Evolutionary conservation across 345 rosid species (phyloP), one percentile per base, ranked within the genome.

Genomic region (Melastoma malabathricum): DNA sequence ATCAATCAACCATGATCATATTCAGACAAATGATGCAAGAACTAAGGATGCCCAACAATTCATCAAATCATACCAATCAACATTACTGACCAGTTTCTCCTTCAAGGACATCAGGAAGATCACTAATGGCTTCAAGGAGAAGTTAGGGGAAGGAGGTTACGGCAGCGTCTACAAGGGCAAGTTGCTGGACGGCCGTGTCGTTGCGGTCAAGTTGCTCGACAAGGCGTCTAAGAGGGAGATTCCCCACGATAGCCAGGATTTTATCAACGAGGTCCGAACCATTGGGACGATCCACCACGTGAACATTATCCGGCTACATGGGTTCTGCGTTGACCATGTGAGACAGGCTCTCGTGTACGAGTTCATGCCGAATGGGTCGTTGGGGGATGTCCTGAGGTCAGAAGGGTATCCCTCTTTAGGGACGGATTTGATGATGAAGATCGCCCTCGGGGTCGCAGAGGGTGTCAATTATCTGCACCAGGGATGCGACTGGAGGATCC

Each of bases 381-480:
- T 68, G 3, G 65, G 52, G 10, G 66, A 58, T 15, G 17, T 60
- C 19, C 38, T 64, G 23, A 39, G 43, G 16, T 17, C 12, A 18
- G 52, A 56, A 25, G 47, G 47, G 25, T 22, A 22, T 22, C 62
- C 12, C 12, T 50, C 52, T 1, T 17, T 52, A 1, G 55, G 57
- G 15, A 15, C 27, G 51, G 63, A 25, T 15, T 51, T 48, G 55
- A 41, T 68, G 9, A 25, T 50, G 3, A 54, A 55, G 34, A 61
- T 72, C 8, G 68, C 63, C 0, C 4, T 61, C 0, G 70, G 63
- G 5, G 47, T 68, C 10, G 73, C 70, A 2, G 51, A 52, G 3
- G 73, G 70, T 39, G 55, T 68, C 6, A 53, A 58, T 50, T 61
- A 72, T 53, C 43, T 72, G 39, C 70, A 72, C 39, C 9, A 44